Evolutionary conservation across 768 basidiomycete genomes (phyloP), one percentile per base, ranked within the genome.

Genomic region (Suillus placidus): DNA sequence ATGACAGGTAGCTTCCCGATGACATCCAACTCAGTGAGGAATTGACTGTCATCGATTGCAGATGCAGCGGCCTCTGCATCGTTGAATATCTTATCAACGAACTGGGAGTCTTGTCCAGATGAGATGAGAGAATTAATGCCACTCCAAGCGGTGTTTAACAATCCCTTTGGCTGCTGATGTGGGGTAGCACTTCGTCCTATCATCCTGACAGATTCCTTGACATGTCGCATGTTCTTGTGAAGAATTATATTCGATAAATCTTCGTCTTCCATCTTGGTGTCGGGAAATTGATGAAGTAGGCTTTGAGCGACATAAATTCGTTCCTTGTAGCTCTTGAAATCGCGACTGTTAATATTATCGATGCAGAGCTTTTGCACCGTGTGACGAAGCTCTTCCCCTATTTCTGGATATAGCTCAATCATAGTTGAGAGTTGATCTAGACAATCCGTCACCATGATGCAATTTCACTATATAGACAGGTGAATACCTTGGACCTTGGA

Each of bases 231-330:
- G 7, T 68, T 52, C 14, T 60, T 62, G 6, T 9, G n/a, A 14
- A 71, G 60, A 12, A 65, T 54, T 1, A 67, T 65, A 26, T 60
- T 16, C 1, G 68, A 47, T 2, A 74, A 32, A 14, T n/a, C 14
- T 0, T 26, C 14, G 3, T 10, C 51, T 60, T 8, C 18, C 13
- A 63, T 32, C 26, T 66, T 61, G 3, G 68, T 9, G 9, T 60
- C 52, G 1, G 55, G 32, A 6, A 67, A n/a, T 8, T 65, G 55
- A 0, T 49, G 12, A 6, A 0, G 0, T 1, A 76, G 23, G 20
- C 56, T 64, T 34, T 66, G 67, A 35, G 68, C 64, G 2, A 68
- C 4, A 26, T 47, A 34, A 18, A 76, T 56, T 10, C 64, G 72
- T 0, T 69, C 45, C 61, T 76, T 76, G 16, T 47, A 32, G 7